A percentile compares a stretch with the other conserved stretches of the same genome.
phyloP scores from a whole-genome alignment of 306 rosid species.

The Dalbergia cultrata region DNA sequence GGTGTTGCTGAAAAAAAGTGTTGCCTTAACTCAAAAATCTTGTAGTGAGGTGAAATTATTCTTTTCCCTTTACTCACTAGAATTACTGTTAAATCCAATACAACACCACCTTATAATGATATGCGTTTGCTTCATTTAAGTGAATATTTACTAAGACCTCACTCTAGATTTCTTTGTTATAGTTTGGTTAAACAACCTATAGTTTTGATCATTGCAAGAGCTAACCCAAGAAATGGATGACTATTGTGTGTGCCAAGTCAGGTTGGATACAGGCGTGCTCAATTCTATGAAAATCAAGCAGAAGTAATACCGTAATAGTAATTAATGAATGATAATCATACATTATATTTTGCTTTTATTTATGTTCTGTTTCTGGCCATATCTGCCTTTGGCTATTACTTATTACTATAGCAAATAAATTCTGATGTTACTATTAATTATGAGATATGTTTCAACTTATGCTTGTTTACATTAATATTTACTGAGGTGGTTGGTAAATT shows the following conservation, averaged over 20 bases:
- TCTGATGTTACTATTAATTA: neutral
- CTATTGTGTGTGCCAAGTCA: constrained; percentile 26
- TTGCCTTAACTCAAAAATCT: too few species aligned
- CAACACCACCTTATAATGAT: too few species aligned
- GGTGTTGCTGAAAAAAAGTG: too few species aligned
- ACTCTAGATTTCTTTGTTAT: too few species aligned
- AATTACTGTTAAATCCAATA: too few species aligned
- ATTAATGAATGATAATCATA: neutral
- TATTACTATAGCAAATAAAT: neutral
- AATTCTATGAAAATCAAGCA: constrained; percentile 35
- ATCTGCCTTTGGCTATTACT: neutral
- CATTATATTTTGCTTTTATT: neutral
- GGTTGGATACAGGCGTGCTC: constrained; percentile 44
- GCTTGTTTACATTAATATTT: neutral
- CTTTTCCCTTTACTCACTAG: too few species aligned
- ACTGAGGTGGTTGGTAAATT: neutral
- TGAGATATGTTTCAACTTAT: neutral
- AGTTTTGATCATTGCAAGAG: neutral
- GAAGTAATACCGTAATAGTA: constrained; percentile 50
- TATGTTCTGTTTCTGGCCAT: neutral
- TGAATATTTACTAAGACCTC: too few species aligned
- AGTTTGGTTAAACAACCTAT: neutral
- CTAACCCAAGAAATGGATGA: too few species aligned
- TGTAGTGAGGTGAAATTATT: constrained; percentile 49
- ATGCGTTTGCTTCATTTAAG: too few species aligned